phyloP scores from a whole-genome alignment of 768 basidiomycete genomes.

The Boletus rubropictus region DNA sequence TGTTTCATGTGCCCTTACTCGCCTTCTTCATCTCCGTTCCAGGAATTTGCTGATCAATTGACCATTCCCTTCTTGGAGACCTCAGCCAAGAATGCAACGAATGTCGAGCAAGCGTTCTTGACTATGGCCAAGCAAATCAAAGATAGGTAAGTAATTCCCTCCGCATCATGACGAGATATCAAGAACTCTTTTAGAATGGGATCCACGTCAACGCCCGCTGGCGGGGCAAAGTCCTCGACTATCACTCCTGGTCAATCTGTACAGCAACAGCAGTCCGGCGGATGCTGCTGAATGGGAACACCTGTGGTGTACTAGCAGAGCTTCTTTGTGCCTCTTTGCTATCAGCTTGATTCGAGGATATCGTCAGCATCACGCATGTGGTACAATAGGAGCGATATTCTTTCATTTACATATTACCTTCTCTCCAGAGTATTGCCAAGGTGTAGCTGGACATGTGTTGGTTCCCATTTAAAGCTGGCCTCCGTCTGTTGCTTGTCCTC shows the following conservation, averaged over 20 bases:
- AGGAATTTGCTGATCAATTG: slow-evolving; percentile 96
- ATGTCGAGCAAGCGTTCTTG: slow-evolving; percentile 99
- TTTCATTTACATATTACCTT: slow-evolving; percentile 31
- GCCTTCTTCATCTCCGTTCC: slow-evolving; percentile 5
- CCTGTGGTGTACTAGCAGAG: slow-evolving; percentile 15
- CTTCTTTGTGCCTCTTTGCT: slow-evolving; percentile 14
- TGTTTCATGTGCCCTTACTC: background rate
- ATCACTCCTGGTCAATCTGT: slow-evolving; percentile 83
- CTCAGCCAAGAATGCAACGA: slow-evolving; percentile 97
- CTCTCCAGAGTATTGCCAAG: slow-evolving; percentile 23
- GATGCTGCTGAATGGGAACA: slow-evolving; percentile 65
- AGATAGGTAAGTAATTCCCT: slow-evolving; percentile 54
- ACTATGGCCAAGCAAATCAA: slow-evolving; percentile 97
- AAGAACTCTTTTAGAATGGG: slow-evolving; percentile 58
- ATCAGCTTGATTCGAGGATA: slow-evolving; percentile 17
- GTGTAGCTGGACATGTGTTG: slow-evolving; percentile 25
- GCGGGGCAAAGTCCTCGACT: slow-evolving; percentile 74
- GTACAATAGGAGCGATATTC: slow-evolving; percentile 32
- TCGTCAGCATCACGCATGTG: slow-evolving; percentile 25
- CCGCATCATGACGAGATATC: background rate
- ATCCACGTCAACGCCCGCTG: slow-evolving; percentile 66
- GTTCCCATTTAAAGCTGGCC: slow-evolving; percentile 23
- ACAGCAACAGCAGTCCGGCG: slow-evolving; percentile 62
- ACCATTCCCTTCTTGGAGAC: slow-evolving; percentile 95
- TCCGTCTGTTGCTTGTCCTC: slow-evolving; percentile 20